Evolutionary conservation across 495 filamentous ascomycete species (phyloP).

Genomic region (Neurospora sp.): DNA sequence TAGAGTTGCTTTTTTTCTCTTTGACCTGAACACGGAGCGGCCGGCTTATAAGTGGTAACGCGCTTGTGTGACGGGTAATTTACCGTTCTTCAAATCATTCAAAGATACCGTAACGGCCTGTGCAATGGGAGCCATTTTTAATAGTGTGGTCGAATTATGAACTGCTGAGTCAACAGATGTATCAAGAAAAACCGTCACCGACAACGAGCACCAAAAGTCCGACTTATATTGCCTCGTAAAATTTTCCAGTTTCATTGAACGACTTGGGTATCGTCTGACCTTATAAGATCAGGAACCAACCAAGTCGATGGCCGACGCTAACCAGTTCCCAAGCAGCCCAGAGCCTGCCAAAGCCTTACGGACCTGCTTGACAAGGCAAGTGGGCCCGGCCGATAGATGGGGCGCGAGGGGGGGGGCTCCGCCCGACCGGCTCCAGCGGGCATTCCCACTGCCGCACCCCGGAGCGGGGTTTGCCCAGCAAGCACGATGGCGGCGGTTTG

Average conservation of each 20-base stretch:
- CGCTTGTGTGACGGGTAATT: neutral
- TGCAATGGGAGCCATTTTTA: conserved; percentile 31
- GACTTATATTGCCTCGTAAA: neutral
- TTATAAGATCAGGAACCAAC: neutral
- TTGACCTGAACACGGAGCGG: neutral
- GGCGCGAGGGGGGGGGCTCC: neutral
- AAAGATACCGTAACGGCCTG: conserved; percentile 43
- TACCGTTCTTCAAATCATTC: conserved; percentile 42
- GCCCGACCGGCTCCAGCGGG: neutral
- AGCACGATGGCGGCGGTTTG: neutral
- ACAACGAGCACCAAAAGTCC: neutral
- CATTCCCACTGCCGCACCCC: neutral
- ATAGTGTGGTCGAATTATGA: neutral
- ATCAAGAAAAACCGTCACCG: neutral
- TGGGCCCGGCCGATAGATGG: neutral
- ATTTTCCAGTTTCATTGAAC: neutral
- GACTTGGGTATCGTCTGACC: neutral
- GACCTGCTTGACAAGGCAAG: neutral
- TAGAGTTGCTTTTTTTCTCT: neutral
- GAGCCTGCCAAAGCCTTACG: neutral
- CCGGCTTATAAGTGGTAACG: neutral
- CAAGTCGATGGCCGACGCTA: neutral
- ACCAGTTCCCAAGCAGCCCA: neutral
- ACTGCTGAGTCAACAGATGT: neutral
- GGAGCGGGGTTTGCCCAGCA: neutral